Base-by-base conservation (phyloP, 768 basidiomycete species). In the Calocera cornea region DNA sequence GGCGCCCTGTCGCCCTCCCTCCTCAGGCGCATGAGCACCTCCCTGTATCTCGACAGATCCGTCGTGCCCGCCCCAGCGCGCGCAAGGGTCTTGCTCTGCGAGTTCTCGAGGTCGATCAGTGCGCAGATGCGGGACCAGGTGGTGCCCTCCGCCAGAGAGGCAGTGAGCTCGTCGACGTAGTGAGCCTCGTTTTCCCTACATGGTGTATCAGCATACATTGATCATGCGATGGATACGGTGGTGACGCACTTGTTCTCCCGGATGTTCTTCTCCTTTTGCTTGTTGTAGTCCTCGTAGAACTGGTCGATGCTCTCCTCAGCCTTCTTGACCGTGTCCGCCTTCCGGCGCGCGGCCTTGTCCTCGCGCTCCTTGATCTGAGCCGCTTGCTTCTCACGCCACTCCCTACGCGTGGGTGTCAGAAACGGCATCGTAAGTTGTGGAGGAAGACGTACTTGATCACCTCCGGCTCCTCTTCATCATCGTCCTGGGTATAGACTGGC, bases 51-150 rank as follows among this genome's bases (percentile, higher is more conserved):
- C 49, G 86, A 79, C 40, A 98, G 81, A 73, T 99, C 95, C 1
- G 90, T 93, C 40, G 94, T 93, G 5, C 89, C 89, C 12, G 90
- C 79, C 16, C 92, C 92, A 34, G 89, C 84, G 50, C 93, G 85
- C 19, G 94, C 87, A 72, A 92, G 82, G 2, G 94, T 97, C 81
- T 98, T 99, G 81, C 91, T 94, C 77, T 98, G 93, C 66, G 94
- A 97, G 76, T 98, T 97, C 76, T 95, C 86, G 40, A 99, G 82
- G 71, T 95, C 92, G 69, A 97, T 78, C 64, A 87, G 78, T 31
- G 86, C 86, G 74, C 87, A 89, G 74, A 99, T 95, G 40, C 97
- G 88, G 72, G 93, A 86, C 95, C 95, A 99, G 8, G 94, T 95
- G 24, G 95, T 97, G 29, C 95, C 97, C 66, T 83, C 81, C 0